Percentiles rank a stretch among this genome's conserved stretches.
Evolutionary conservation across 805 yeast species (phyloP).

Genomic region (Candida tibetensis): DNA sequence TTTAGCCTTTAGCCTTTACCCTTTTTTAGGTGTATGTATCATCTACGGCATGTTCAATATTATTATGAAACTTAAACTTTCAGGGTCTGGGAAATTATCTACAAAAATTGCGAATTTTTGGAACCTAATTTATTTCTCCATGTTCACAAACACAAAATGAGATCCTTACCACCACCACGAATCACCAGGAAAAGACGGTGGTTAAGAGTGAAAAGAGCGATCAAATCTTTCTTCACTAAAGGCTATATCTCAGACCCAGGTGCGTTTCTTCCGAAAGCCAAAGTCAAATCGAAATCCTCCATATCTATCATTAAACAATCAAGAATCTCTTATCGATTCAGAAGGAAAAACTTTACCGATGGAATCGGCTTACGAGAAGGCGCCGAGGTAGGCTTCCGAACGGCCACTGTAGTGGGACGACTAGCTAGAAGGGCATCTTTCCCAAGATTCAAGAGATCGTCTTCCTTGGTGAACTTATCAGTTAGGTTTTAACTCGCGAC

Average conservation of each 20-base stretch:
- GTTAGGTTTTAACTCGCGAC: conserved; percentile 2
- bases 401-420: conserved; percentile 20
- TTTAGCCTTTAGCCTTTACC: too few relatives aligned
- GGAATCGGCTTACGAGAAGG: conserved; percentile 15
- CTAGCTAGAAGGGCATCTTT: conserved; percentile 19
- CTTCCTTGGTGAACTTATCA: conserved; percentile 1
- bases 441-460: conserved; percentile 14
- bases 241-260: conserved; percentile 28
- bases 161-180: conserved; percentile 33
- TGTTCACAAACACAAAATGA: too few relatives aligned
- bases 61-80: too few relatives aligned
- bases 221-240: conserved; percentile 24
- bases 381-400: conserved; percentile 16
- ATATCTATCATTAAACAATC: conserved; percentile 26
- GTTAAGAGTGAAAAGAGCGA: conserved; percentile 28
- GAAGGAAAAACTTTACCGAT: conserved; percentile 10
- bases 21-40: too few relatives aligned
- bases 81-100: too few relatives aligned
- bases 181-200: conserved; percentile 30
- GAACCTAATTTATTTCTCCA: too few relatives aligned
- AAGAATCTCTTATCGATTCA: conserved; percentile 19
- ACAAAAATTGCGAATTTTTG: too few relatives aligned
- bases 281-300: conserved; percentile 12
- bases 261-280: conserved; percentile 16
- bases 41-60: too few relatives aligned